These are phyloP conservation scores for Exophiala spinifera DNA, from an alignment of 2,329 filamentous ascomycete species.

Conservation along the genomic window DNA sequence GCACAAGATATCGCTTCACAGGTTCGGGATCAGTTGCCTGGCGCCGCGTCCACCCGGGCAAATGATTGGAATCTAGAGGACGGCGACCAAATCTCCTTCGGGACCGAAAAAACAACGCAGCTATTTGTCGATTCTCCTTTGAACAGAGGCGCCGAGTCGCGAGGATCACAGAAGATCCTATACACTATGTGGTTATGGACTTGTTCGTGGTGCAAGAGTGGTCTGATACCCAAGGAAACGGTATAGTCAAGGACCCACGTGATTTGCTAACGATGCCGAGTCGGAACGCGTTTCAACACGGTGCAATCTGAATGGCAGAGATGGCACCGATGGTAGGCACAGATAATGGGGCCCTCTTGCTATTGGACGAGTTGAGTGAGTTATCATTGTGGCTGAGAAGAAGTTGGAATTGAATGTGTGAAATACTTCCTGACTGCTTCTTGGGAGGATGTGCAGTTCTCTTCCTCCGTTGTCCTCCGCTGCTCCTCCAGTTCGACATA, in stretches of 20 bases:
- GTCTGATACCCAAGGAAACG: not conserved
- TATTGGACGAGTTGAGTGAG: not conserved
- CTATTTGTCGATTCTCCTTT: too few species aligned
- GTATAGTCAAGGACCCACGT: not conserved
- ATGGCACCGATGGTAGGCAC: not conserved
- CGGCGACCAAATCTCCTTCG: too few species aligned
- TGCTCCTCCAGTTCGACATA: too few species aligned
- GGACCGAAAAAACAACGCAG: too few species aligned
- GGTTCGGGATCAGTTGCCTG: too few species aligned
- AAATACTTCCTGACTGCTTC: too few species aligned
- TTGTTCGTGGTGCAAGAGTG: not conserved
- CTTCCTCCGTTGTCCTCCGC: not conserved
- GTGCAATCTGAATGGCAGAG: not conserved
- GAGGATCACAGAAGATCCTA: not conserved
- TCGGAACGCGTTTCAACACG: not conserved
- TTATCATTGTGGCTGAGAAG: not conserved
- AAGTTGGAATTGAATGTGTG: too few species aligned
- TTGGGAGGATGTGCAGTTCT: not conserved
- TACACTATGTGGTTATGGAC: not conserved
- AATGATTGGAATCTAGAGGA: too few species aligned
- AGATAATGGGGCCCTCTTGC: not conserved
- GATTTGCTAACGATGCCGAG: not conserved
- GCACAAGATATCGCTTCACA: too few species aligned
- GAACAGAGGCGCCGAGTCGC: too few species aligned
- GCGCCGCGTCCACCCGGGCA: too few species aligned